phyloP scores from a whole-genome alignment of 768 basidiomycete species.

The Mycena kentingensis region DNA sequence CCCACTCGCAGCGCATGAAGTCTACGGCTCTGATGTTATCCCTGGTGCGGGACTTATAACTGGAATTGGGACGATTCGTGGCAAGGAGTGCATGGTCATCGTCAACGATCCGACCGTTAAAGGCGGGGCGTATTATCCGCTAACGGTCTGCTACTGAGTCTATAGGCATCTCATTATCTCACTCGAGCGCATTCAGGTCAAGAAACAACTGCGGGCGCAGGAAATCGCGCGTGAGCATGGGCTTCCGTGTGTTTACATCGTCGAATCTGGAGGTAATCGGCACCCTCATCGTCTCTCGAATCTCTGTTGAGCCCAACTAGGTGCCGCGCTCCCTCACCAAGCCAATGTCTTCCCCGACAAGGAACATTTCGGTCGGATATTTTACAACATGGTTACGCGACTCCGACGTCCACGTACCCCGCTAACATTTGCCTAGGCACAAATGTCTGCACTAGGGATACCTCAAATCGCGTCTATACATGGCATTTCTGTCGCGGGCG shows the following conservation, averaged over 20 bases:
- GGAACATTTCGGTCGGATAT: constrained; percentile 94
- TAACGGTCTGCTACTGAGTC: constrained; percentile 49
- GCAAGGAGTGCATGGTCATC: constrained; percentile 83
- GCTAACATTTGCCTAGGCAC: constrained; percentile 54
- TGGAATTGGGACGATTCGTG: constrained; percentile 77
- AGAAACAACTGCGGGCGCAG: constrained; percentile 94
- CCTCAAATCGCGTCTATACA: constrained; percentile 94
- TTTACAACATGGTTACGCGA: constrained; percentile 85
- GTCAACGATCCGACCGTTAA: constrained; percentile 96
- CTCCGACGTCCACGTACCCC: constrained; percentile 5
- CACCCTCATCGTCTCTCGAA: constrained; percentile 1
- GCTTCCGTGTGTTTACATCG: constrained; percentile 89
- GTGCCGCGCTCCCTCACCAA: constrained; percentile 90
- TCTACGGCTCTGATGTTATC: constrained; percentile 74
- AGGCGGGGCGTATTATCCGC: constrained; percentile 89
- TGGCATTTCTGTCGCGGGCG: constrained; percentile 91
- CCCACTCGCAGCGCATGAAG: constrained; percentile 81
- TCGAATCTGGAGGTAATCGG: constrained; percentile 77
- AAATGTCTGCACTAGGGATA: constrained; percentile 89
- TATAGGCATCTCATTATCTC: background rate
- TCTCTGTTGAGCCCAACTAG: constrained; percentile 49
- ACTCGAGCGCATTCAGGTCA: constrained; percentile 53
- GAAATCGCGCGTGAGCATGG: constrained; percentile 92
- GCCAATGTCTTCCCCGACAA: constrained; percentile 95
- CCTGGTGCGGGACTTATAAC: constrained; percentile 92